Evolutionary conservation across 2,329 filamentous ascomycete species (phyloP), one percentile per base, ranked within the genome.

Genomic region (Karstenula rhodostoma): DNA sequence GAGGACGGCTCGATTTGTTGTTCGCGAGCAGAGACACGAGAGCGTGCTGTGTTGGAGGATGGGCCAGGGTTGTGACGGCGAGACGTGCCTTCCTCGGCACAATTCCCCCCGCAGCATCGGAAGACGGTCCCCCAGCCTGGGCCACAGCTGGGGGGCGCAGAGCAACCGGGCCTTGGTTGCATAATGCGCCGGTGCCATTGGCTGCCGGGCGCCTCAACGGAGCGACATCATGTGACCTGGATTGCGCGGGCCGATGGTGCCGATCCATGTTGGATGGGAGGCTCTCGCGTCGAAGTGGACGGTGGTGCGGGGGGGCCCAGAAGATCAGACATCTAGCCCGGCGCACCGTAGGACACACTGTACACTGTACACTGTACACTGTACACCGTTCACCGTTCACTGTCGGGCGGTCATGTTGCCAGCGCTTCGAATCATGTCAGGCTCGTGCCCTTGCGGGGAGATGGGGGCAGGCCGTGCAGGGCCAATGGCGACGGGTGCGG

Each of bases 21-120:
- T 67, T 65, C 57, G 60, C 64, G 71, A 64, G n/a, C 64, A 67
- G 42, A 12, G 19, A 44, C 42, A 13, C 68, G 68, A 66, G n/a
- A n/a, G n/a, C n/a, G n/a, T n/a, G n/a, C n/a, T n/a, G n/a, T n/a
- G n/a, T n/a, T n/a, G n/a, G 47, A 59, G 52, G 46, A 43, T 29
- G 50, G 49, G 57, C 54, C 57, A 74, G 73, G 73, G 49, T 76
- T 62, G 62, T 68, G 70, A 75, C 74, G 74, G 74, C 61, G 56
- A 63, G 53, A 62, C 55, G 29, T 61, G 56, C 58, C 63, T 56
- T 55, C 70, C 72, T 77, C 73, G 72, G 74, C 64, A 67, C 63
- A 73, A 71, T 59, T 65, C 32, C 63, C 62, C 60, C 72, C 71
- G 70, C 69, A 65, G 37, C 58, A 25, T 65, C 65, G 62, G 67